Base-by-base conservation (phyloP, 495 filamentous ascomycete genomes). In the Penicillium pancosmium region DNA sequence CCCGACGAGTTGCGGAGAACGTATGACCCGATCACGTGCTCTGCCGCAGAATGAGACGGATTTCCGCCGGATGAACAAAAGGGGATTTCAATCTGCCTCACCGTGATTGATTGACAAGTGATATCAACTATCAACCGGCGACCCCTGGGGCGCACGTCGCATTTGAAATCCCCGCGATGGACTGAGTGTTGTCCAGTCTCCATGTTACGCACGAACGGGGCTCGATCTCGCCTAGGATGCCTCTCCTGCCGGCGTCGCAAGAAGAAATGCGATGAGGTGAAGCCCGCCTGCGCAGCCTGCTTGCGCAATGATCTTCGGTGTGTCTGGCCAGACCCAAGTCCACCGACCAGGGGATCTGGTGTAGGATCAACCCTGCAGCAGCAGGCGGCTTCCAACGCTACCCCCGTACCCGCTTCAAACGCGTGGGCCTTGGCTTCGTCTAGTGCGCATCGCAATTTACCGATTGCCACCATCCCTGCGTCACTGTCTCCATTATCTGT, bases 211-310 rank as follows among this genome's bases (percentile, higher is more conserved):
- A 44, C 38, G 5, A 65, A 58, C 58, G 62, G 58, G 25, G 54
- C 62, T 15, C 52, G 62, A 55, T 65, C 62, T 44, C 58, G 58
- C 16, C 43, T 35, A 46, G 62, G 62, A 19, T 65, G 62, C 43
- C 54, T 65, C 50, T 55, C 58, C 46, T 65, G 62, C 21, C 46
- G 58, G 47, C 58, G 58, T 46, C 62, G 62, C 44, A 65, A 65
- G 38, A 65, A 65, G 59, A 62, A 65, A 59, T 62, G 63, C 40
- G 63, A 61, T 41, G 63, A 65, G 52, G 27, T 49, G 25, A 59
- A 65, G 49, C 63, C 62, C 10, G 53, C 53, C 52, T 65, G 59
- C 55, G 54, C 63, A 23, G 63, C 62, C 38, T 65, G 62, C 52
- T 47, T 62, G 50, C 63, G 59, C 55, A 65, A 65, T 58, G 50